phyloP scores from a whole-genome alignment of 2,329 filamentous ascomycete species.

The Tolypocladium endophyticum region DNA sequence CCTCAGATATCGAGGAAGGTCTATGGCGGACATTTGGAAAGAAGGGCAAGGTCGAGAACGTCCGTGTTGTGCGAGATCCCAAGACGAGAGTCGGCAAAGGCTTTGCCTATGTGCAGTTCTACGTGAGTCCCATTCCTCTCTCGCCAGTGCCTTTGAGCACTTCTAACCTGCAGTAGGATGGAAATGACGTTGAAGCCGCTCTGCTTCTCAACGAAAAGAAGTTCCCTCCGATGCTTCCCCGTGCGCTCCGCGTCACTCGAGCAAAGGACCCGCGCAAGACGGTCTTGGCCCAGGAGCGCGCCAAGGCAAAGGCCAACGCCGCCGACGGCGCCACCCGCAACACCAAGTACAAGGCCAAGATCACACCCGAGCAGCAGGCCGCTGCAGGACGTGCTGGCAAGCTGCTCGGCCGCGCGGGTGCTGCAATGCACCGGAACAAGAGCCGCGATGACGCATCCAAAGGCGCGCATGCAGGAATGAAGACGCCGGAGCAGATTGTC shows the following conservation, averaged over 20 bases:
- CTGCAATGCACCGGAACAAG: slow-evolving; percentile 32
- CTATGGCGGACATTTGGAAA: slow-evolving; percentile 73
- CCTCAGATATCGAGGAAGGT: slow-evolving; percentile 85
- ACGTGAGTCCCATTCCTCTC: slow-evolving; percentile 31
- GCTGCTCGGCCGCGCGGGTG: slow-evolving; percentile 61
- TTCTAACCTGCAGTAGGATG: slow-evolving; percentile 40
- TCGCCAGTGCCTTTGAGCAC: not conserved
- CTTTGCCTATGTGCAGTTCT: slow-evolving; percentile 95
- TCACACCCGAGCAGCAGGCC: slow-evolving; percentile 59
- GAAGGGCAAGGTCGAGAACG: slow-evolving; percentile 76
- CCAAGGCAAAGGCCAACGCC: slow-evolving; percentile 19
- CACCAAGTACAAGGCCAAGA: slow-evolving; percentile 57
- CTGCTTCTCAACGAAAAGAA: slow-evolving; percentile 82
- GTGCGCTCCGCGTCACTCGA: slow-evolving; percentile 73
- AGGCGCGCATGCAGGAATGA: slow-evolving; percentile 22
- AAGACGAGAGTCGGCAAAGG: slow-evolving; percentile 92
- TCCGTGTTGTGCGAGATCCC: slow-evolving; percentile 81
- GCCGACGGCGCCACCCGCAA: slow-evolving; percentile 27
- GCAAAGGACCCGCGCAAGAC: slow-evolving; percentile 66
- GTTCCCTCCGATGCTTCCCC: slow-evolving; percentile 88
- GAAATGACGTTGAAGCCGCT: slow-evolving; percentile 82
- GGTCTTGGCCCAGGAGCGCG: slow-evolving; percentile 29
- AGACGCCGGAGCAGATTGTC: slow-evolving; percentile 60
- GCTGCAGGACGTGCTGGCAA: slow-evolving; percentile 63
- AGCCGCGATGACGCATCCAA: slow-evolving; percentile 10